A percentile compares a stretch with the other conserved stretches of the same genome.
Conservation (phyloP, 345 rosid species). For the Durio zibethinus region DNA sequence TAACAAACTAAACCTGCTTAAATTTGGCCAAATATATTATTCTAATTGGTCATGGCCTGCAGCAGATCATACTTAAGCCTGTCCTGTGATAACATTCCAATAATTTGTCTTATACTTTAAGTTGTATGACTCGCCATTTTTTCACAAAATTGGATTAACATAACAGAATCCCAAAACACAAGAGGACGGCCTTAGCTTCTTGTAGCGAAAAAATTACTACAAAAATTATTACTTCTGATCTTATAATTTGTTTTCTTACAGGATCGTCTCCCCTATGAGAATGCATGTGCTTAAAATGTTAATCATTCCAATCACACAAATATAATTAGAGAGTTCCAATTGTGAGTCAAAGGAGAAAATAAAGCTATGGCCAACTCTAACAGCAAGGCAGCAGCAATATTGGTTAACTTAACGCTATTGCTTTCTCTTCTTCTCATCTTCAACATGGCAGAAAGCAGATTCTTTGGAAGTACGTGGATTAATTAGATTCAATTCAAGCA, state of each 20-base stretch:
- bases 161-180: no score
- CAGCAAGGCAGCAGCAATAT: background rate
- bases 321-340: no score
- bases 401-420: constrained; percentile 1
- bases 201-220: no score
- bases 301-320: background rate
- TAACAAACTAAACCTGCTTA: no score
- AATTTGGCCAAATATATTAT: no score
- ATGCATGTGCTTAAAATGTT: background rate
- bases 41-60: background rate
- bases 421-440: constrained; percentile 6
- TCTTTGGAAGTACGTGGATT: background rate
- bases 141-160: no score
- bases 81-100: background rate
- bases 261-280: background rate
- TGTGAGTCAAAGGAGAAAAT: no score
- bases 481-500: background rate
- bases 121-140: background rate
- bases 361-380: constrained; percentile 2
- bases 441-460: constrained; percentile 11
- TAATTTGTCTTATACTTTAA: background rate
- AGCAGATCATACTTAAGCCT: no score
- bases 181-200: background rate
- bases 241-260: background rate
- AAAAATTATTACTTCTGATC: no score